Conservation (phyloP, 768 basidiomycete genomes). For the Tricholomella constricta region DNA sequence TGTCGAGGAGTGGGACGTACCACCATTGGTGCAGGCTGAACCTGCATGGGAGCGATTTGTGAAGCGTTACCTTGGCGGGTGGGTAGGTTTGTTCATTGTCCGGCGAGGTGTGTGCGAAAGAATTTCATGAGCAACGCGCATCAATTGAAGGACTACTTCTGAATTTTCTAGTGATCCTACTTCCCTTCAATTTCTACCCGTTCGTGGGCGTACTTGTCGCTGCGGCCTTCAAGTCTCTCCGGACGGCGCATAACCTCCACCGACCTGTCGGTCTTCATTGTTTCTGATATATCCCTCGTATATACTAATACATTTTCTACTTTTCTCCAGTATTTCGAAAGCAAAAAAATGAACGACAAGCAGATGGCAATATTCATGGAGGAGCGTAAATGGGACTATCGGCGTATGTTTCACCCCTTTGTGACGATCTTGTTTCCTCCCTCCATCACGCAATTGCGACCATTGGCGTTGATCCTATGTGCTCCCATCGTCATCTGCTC, state of each 20-base stretch:
- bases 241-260: constrained; percentile 70
- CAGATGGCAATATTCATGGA: constrained; percentile 80
- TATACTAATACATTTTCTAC: constrained; percentile 2
- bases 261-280: constrained; percentile 47
- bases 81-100: constrained; percentile 43
- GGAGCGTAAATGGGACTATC: constrained; percentile 89
- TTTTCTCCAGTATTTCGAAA: constrained; percentile 69
- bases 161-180: constrained; percentile 59
- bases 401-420: constrained; percentile 43
- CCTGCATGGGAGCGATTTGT: constrained; percentile 29
- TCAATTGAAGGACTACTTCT: not conserved
- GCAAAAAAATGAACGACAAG: constrained; percentile 77
- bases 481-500: no score
- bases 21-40: constrained; percentile 42
- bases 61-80: constrained; percentile 38
- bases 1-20: constrained; percentile 77
- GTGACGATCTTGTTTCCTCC: no score
- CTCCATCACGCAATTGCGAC: no score
- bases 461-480: no score
- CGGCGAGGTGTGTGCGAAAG: constrained; percentile 41
- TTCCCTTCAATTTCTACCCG: constrained; percentile 69
- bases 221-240: constrained; percentile 67
- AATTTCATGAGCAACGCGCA: not conserved
- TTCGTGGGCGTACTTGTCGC: constrained; percentile 62
- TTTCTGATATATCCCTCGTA: not conserved